A percentile compares a stretch with the other conserved stretches of the same genome.
phyloP scores from a whole-genome alignment of 192 early-diverging fungal genomes.

The Entomortierella lignicola region DNA sequence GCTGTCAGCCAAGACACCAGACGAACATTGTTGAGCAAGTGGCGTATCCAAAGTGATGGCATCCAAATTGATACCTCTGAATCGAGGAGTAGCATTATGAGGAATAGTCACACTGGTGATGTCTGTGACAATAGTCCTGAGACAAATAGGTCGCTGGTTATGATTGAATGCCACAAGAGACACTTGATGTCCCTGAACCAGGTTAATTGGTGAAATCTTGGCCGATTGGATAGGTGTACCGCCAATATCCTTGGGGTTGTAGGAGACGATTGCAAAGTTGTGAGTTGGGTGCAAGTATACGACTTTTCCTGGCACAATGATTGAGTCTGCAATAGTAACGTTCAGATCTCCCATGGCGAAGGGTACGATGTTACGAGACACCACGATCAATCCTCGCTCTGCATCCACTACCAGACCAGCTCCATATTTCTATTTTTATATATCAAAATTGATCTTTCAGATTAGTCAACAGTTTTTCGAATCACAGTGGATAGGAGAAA shows the following conservation, averaged over 20 bases:
- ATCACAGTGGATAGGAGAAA: neutral
- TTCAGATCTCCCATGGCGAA: conserved; percentile 80
- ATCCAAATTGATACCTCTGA: conserved; percentile 80
- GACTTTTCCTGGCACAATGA: conserved; percentile 86
- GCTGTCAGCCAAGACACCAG: conserved; percentile 76
- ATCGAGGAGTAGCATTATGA: conserved; percentile 55
- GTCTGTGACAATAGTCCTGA: conserved; percentile 72
- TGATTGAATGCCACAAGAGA: conserved; percentile 69
- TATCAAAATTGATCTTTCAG: neutral
- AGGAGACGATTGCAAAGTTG: conserved; percentile 87
- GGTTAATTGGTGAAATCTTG: conserved; percentile 64
- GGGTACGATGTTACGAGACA: conserved; percentile 82
- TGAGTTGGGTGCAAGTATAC: conserved; percentile 89
- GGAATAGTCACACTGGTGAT: conserved; percentile 68
- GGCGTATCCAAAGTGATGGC: conserved; percentile 88
- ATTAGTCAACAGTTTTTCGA: neutral
- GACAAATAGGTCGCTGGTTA: conserved; percentile 67
- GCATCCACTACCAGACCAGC: conserved; percentile 85
- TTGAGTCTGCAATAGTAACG: conserved; percentile 86
- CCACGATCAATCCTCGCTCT: conserved; percentile 82
- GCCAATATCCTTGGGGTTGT: conserved; percentile 83
- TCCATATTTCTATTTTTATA: conserved; percentile 63
- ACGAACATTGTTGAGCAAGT: conserved; percentile 80
- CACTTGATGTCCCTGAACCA: conserved; percentile 74
- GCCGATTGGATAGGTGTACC: conserved; percentile 76